Evolutionary conservation across 441 rosid species (phyloP), one percentile per base, ranked within the genome.

Genomic region (Monsonia emarginata): DNA sequence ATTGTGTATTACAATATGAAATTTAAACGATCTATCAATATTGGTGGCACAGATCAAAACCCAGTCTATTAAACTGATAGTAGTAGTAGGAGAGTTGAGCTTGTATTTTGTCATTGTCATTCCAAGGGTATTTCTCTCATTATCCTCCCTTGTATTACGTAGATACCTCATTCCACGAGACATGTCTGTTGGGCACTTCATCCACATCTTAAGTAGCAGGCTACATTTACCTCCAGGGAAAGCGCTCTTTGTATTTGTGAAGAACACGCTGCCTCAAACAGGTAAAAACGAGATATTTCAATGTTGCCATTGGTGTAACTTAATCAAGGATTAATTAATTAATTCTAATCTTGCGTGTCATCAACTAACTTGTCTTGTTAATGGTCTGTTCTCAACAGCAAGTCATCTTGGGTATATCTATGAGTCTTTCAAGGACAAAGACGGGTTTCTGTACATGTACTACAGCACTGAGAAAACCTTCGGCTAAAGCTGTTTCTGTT

Each of bases 381-480:
- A 3, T 32, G 9, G 52, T n/a, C 28, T 61, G 46, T 62, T 69
- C 8, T 70, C 25, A 75, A 83, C 86, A 88, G 98, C 87, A 67
- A 76, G 88, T 72, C 64, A 83, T 16, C 76, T 92, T 90, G 85
- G 84, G 21, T 73, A 84, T 0, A 67, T 88, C 9, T 88, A 88
- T 19, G 92, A 88, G 72, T 74, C 90, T 46, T 88, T 65, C 82
- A 90, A 86, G 80, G 98, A 90, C 0, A 87, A 86, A 32, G 98
- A 92, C 72, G 98, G 98, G 13, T 92, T 88, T 71, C 82, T 89
- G 42, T 92, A 92, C 74, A 81, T 92, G 93, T 86, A 86, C 70
- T 92, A 89, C 80, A 89, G 96, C 86, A 85, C 88, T 60, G 96
- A 92, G 84, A 86, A 92, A 68, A 86, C 96, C 65, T 92, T 89